A percentile compares a stretch with the other conserved stretches of the same genome.
Evolutionary conservation across 2,329 filamentous ascomycete genomes (phyloP).

Genomic region (Didymella segeticola): DNA sequence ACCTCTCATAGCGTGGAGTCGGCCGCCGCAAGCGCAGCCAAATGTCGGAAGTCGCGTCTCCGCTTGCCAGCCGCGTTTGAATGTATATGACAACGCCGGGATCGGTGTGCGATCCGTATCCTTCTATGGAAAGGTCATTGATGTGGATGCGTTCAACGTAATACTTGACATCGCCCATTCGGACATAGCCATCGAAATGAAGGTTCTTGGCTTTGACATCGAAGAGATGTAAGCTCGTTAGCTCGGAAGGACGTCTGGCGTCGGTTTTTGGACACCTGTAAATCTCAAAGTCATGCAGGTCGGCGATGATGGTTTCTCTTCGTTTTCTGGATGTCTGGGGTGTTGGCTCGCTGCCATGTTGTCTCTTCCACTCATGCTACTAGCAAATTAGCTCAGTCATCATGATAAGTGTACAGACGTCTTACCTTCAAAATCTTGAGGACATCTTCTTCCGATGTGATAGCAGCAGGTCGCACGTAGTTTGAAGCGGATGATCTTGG

Average conservation of each 20-base stretch:
- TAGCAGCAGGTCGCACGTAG: slow-evolving; percentile 15
- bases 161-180: slow-evolving; percentile 48
- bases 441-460: slow-evolving; percentile 16
- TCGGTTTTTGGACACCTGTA: slow-evolving; percentile 21
- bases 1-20: slow-evolving; percentile 66
- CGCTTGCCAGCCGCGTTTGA: slow-evolving; percentile 54
- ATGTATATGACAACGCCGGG: slow-evolving; percentile 68
- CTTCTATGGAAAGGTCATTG: slow-evolving; percentile 66
- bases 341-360: background rate
- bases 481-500: slow-evolving; percentile 21
- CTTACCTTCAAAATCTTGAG: slow-evolving; percentile 18
- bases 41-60: slow-evolving; percentile 48
- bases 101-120: slow-evolving; percentile 63
- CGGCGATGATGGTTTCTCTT: slow-evolving; percentile 20
- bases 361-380: slow-evolving; percentile 12
- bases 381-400: background rate
- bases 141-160: slow-evolving; percentile 67
- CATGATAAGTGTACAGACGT: background rate
- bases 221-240: slow-evolving; percentile 29
- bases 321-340: slow-evolving; percentile 6
- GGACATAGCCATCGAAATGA: slow-evolving; percentile 51
- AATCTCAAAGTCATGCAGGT: slow-evolving; percentile 36
- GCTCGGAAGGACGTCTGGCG: slow-evolving; percentile 16
- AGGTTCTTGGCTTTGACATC: slow-evolving; percentile 27
- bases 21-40: slow-evolving; percentile 71